Conservation (phyloP, 78 protist species). For the Dictyostelium intermedium region DNA sequence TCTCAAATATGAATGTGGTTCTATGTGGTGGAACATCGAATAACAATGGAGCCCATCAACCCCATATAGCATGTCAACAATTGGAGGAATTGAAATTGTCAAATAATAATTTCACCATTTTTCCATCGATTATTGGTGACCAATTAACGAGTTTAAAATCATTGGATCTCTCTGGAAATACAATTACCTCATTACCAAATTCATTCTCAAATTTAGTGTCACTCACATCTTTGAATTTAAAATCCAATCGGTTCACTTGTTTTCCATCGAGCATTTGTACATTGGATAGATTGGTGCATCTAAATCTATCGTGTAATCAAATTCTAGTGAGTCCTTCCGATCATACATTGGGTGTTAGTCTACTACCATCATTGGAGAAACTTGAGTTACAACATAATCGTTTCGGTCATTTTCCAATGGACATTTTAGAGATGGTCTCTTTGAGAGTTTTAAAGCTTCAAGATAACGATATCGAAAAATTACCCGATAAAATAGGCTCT, state of each 20-base stretch:
- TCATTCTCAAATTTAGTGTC: neutral
- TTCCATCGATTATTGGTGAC: constrained; percentile 22
- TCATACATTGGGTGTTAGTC: constrained; percentile 15
- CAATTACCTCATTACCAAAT: constrained; percentile 10
- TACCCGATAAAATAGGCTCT: constrained; percentile 25
- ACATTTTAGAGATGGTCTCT: neutral
- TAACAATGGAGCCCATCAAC: neutral
- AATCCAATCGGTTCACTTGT: constrained; percentile 24
- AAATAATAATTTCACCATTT: neutral
- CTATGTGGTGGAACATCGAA: neutral
- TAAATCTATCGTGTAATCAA: constrained; percentile 39
- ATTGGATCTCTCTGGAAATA: constrained; percentile 35
- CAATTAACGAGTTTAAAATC: neutral
- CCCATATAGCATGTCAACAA: constrained; percentile 15
- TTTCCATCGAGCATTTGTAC: constrained; percentile 61
- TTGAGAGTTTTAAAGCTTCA: constrained; percentile 28
- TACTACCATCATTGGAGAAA: constrained; percentile 11
- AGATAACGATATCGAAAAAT: constrained; percentile 18
- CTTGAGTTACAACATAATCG: constrained; percentile 57
- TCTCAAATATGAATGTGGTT: neutral
- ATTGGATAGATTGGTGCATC: neutral
- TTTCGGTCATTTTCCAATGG: constrained; percentile 38
- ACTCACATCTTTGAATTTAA: neutral
- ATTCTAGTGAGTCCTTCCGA: neutral
- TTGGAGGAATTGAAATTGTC: neutral